Percentiles rank a stretch among this genome's conserved stretches.
Evolutionary conservation across 148 eudicot species (phyloP).

Genomic region (Chenopodium album): DNA sequence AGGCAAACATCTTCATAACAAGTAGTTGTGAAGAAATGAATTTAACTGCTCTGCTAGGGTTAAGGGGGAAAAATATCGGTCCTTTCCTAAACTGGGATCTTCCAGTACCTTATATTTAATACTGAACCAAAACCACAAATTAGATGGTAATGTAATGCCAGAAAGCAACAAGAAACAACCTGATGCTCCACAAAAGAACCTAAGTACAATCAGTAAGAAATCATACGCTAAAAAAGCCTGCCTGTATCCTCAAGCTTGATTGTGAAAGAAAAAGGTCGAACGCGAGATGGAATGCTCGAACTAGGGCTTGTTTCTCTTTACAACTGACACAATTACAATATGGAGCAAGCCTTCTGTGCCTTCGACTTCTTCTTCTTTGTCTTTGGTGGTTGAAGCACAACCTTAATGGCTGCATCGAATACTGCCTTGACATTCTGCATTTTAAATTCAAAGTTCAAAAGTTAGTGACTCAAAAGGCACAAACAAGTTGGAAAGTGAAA

Average conservation of each 20-base stretch:
- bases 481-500: neutral
- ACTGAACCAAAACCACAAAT: constrained; percentile 46
- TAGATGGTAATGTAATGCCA: constrained; percentile 35
- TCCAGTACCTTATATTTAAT: constrained; percentile 40
- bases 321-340: constrained; percentile 62
- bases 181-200: constrained; percentile 36
- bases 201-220: constrained; percentile 29
- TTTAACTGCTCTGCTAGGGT: constrained; percentile 23
- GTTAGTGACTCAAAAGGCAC: constrained; percentile 12
- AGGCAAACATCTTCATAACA: constrained; percentile 30
- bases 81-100: constrained; percentile 36
- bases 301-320: constrained; percentile 36
- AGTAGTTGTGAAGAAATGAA: constrained; percentile 26
- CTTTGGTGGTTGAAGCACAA: constrained; percentile 93
- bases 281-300: constrained; percentile 20
- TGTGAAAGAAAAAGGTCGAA: constrained; percentile 19
- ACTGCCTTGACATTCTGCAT: constrained; percentile 85
- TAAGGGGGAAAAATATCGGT: constrained; percentile 1
- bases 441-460: neutral
- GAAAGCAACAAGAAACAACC: constrained; percentile 42
- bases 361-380: constrained; percentile 92
- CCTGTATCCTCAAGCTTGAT: constrained; percentile 50
- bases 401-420: constrained; percentile 96
- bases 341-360: constrained; percentile 83
- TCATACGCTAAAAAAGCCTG: constrained; percentile 36